Conservation (phyloP, 192 early-diverging fungal species). For the Gonapodya prolifera region DNA sequence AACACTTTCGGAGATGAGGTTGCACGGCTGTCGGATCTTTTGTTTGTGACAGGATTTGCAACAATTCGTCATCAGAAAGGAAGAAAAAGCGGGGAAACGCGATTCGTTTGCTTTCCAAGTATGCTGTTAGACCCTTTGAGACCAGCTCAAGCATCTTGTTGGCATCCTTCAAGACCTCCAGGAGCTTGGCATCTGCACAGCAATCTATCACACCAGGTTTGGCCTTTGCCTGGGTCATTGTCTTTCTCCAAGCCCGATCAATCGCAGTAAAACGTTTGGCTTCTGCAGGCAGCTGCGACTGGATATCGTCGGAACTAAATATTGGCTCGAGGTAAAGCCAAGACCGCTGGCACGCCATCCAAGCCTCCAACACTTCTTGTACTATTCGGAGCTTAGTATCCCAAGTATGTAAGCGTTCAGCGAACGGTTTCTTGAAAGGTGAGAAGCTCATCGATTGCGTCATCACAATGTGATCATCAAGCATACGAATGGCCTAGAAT, state of each 20-base stretch:
- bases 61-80: constrained; percentile 50
- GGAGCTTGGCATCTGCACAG: constrained; percentile 40
- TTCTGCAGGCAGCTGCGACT: constrained; percentile 49
- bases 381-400: constrained; percentile 34
- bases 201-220: constrained; percentile 35
- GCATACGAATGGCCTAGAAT: constrained; percentile 11
- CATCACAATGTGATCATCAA: constrained; percentile 53
- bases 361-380: constrained; percentile 48
- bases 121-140: constrained; percentile 48
- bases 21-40: constrained; percentile 42
- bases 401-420: constrained; percentile 37
- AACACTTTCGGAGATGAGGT: constrained; percentile 48
- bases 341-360: constrained; percentile 44
- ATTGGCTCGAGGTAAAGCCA: constrained; percentile 52
- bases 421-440: constrained; percentile 49
- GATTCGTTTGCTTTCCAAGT: constrained; percentile 38
- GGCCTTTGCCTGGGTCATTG: constrained; percentile 31
- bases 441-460: constrained; percentile 47
- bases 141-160: constrained; percentile 45
- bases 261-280: constrained; percentile 41
- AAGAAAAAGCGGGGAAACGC: constrained; percentile 50
- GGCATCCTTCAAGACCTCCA: constrained; percentile 35
- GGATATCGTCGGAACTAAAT: constrained; percentile 49
- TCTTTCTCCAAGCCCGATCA: constrained; percentile 49
- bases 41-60: constrained; percentile 46